A percentile compares a stretch with the other conserved stretches of the same genome.
phyloP scores from a whole-genome alignment of 495 filamentous ascomycete genomes.

The Podospora comata region DNA sequence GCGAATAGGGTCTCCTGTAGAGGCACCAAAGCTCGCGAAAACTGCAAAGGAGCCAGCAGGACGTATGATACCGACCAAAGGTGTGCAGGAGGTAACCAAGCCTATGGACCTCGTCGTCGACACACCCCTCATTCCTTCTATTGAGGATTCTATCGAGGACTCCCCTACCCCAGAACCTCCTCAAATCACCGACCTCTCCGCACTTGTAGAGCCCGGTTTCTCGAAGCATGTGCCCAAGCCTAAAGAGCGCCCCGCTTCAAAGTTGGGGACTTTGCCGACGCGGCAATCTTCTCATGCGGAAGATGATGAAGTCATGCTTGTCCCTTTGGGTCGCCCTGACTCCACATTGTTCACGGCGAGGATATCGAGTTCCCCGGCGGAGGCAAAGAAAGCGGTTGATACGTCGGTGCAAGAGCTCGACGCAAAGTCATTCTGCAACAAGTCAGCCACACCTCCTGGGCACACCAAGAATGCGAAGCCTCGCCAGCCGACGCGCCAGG shows the following conservation, averaged over 20 bases:
- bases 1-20: not conserved
- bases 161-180: not conserved
- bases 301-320: not conserved
- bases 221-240: not conserved
- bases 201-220: not conserved
- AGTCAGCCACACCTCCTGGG: not conserved
- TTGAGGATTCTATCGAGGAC: not conserved
- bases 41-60: conserved; percentile 31
- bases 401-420: not conserved
- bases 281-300: not conserved
- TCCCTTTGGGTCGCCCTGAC: not conserved
- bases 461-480: not conserved
- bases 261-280: not conserved
- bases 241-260: not conserved
- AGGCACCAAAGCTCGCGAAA: conserved; percentile 20
- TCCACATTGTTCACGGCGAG: not conserved
- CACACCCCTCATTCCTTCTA: not conserved
- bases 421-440: not conserved
- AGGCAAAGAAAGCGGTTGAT: not conserved
- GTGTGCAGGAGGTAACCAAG: not conserved
- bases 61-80: not conserved
- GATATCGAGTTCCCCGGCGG: not conserved
- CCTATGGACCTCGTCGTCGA: not conserved
- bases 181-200: not conserved
- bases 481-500: not conserved